Conservation (phyloP, 108 stramenopile species). For the Stephanodiscus minutulus region DNA sequence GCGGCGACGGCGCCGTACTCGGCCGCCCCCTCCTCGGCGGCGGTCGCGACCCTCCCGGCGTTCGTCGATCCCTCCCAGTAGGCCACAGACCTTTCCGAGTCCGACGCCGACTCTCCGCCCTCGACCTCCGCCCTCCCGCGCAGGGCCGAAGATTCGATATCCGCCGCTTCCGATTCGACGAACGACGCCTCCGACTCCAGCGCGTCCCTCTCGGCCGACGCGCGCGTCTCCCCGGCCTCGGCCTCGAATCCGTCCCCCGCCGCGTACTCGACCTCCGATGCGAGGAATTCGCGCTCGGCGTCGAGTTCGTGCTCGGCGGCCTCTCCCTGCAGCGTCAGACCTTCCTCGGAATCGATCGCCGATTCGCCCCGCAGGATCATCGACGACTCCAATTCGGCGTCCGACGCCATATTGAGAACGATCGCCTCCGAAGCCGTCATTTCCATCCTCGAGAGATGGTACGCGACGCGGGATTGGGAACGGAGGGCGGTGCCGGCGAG, state of each 20-base stretch:
- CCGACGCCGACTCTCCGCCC: neutral
- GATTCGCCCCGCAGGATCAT: slow-evolving; percentile 8
- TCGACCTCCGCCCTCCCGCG: slow-evolving; percentile 9
- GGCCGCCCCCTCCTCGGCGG: slow-evolving; percentile 14
- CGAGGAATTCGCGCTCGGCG: slow-evolving; percentile 11
- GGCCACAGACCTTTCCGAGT: slow-evolving; percentile 13
- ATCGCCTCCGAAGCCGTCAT: slow-evolving; percentile 13
- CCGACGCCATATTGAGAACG: slow-evolving; percentile 7
- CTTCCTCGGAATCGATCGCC: slow-evolving; percentile 32
- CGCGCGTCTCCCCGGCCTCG: slow-evolving; percentile 23
- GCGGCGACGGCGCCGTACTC: slow-evolving; percentile 14
- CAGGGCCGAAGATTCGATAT: neutral
- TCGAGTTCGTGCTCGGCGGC: slow-evolving; percentile 18
- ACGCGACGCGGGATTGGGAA: slow-evolving; percentile 12
- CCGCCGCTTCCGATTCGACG: slow-evolving; percentile 5
- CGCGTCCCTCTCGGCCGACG: slow-evolving; percentile 11
- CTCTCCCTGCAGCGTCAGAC: slow-evolving; percentile 24
- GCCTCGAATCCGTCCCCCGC: slow-evolving; percentile 13
- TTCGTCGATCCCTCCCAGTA: slow-evolving; percentile 16
- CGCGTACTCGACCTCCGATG: slow-evolving; percentile 14
- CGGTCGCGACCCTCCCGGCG: slow-evolving; percentile 15
- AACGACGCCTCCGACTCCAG: slow-evolving; percentile 5
- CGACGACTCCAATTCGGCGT: slow-evolving; percentile 14
- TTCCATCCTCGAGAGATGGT: slow-evolving; percentile 30
- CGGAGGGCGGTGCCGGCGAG: slow-evolving; percentile 28